Base-by-base conservation (phyloP, 306 rosid species). In the Begonia loranthoides region DNA sequence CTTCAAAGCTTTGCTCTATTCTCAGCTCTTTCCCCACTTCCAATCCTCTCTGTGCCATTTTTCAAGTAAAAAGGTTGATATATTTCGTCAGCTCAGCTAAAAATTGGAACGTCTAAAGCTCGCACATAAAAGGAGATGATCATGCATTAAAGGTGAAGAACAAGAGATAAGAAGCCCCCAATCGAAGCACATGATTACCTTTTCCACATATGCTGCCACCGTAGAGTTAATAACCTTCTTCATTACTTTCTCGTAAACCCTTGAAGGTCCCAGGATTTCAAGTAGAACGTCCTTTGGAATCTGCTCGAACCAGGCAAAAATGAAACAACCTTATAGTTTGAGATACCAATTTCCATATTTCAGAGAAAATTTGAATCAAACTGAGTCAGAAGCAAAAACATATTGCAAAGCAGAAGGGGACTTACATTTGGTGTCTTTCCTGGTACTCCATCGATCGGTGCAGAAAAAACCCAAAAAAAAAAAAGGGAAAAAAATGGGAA, bases 381-480 rank as follows among this genome's bases (percentile, higher is more conserved):
- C 12, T 9, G 12, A 49, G 52, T 15, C 16, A 49, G 9, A 13
- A 4, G 4, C 51, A 13, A 48, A 48, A 10, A 49, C 52, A 9
- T n/a, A 13, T 49, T n/a, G 12, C 19, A 48, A 49, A n/a, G 10
- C 17, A 49, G 47, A 40, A 45, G 49, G 24, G 49, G 45, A 70
- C 95, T 84, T 73, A 89, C 97, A 61, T 82, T 58, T n/a, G 89
- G 97, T 10, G 95, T 89, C 72, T 84, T 89, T 39, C 95, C 97
- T 89, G 79, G 61, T 13, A 49, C 71, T 60, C 57, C 45, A 53
- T 58, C 64, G 46, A 68, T 54, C 45, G 56, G 57, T 45, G 65
- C 62, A 64, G 59, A 40, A 56, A 39, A 63, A 66, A 15, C 57
- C 65, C 2, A 39, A 47, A 13, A 17, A 55, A 61, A 51, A 52